phyloP scores from a whole-genome alignment of 257 asterid genomes.

The Nicotiana tabacum region DNA sequence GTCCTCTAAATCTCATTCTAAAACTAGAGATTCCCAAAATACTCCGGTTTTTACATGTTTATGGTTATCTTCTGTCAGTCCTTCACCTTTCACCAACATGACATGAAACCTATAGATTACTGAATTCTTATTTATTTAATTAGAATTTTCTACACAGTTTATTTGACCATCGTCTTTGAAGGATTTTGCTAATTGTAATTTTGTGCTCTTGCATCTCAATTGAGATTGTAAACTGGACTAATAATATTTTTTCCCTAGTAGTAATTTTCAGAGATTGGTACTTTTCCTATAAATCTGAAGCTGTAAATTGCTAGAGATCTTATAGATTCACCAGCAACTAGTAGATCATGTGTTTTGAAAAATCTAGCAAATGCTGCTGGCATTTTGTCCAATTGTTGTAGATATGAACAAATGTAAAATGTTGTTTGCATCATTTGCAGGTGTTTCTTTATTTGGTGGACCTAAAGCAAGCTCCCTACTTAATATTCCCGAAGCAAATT shows the following conservation, averaged over 20 bases:
- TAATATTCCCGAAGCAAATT: constrained; percentile 63
- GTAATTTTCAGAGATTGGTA: not conserved
- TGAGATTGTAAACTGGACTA: not conserved
- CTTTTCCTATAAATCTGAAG: not conserved
- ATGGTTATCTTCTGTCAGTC: not conserved
- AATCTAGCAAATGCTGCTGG: not conserved
- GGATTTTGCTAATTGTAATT: not conserved
- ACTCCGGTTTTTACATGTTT: not conserved
- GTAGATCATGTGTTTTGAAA: not conserved
- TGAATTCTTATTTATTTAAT: not conserved
- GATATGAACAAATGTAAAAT: not conserved
- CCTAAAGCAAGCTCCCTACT: constrained; percentile 67
- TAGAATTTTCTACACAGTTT: not conserved
- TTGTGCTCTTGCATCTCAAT: constrained; percentile 1
- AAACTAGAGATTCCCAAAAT: not conserved
- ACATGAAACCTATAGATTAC: not conserved
- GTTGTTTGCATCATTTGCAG: constrained; percentile 32
- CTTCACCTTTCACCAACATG: not conserved
- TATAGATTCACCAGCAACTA: not conserved
- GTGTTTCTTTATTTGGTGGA: constrained; percentile 82
- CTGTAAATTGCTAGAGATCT: not conserved
- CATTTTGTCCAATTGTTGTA: not conserved
- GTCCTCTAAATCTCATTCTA: not conserved
- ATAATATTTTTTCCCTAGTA: not conserved
- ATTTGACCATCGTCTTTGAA: not conserved